A percentile compares a stretch with the other conserved stretches of the same genome.
Conservation (phyloP, 805 yeast species). For the Nakazawaea peltata region DNA sequence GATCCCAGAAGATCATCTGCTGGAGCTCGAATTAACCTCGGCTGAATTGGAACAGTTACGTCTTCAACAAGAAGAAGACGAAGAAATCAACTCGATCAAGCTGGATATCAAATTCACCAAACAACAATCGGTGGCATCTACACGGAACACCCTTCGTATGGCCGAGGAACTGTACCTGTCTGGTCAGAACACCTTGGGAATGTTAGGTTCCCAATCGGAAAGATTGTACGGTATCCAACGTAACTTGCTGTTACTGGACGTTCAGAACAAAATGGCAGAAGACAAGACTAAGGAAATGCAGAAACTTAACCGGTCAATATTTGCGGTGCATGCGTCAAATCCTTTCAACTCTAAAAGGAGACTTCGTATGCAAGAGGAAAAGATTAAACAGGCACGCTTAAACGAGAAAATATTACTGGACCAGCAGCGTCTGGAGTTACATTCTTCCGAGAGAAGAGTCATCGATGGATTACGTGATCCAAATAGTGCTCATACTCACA, state of each 20-base stretch:
- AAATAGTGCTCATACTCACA: conserved; percentile 25
- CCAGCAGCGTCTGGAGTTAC: conserved; percentile 47
- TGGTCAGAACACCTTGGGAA: conserved; percentile 79
- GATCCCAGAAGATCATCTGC: conserved; percentile 8
- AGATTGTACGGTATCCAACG: conserved; percentile 73
- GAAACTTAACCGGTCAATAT: conserved; percentile 71
- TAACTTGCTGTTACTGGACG: conserved; percentile 66
- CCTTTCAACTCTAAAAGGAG: conserved; percentile 84
- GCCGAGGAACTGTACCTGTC: conserved; percentile 67
- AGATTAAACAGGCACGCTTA: conserved; percentile 38
- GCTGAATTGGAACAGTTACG: conserved; percentile 29
- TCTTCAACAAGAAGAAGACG: conserved; percentile 58
- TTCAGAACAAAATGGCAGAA: conserved; percentile 76
- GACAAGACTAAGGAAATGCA: conserved; percentile 74
- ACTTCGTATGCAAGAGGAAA: conserved; percentile 64
- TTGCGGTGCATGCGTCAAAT: conserved; percentile 73
- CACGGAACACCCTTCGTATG: conserved; percentile 72
- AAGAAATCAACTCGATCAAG: conserved; percentile 81
- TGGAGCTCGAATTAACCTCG: conserved; percentile 21
- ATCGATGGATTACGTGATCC: conserved; percentile 47
- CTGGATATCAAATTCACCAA: conserved; percentile 77
- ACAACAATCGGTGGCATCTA: conserved; percentile 78
- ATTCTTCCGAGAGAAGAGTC: conserved; percentile 61
- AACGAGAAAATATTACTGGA: conserved; percentile 36
- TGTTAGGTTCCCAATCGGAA: conserved; percentile 92